phyloP scores from a whole-genome alignment of 768 basidiomycete genomes.

The Mycena metata region DNA sequence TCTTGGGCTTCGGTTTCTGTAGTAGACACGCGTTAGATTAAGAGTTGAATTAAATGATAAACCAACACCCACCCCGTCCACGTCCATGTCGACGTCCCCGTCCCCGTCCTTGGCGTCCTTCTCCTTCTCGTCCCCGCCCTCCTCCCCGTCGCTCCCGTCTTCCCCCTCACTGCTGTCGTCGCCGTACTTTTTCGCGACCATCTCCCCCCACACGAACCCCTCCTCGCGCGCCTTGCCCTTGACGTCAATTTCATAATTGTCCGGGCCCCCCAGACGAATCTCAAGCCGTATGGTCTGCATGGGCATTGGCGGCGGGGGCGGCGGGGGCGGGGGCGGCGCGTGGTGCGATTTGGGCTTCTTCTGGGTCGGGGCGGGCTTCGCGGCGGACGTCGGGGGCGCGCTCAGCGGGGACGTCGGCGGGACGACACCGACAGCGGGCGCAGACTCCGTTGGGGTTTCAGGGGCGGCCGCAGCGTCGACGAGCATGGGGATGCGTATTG shows the following conservation, averaged over 20 bases:
- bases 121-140: conserved; percentile 11
- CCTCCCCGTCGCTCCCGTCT: conserved; percentile 49
- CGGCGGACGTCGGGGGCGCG: conserved; percentile 47
- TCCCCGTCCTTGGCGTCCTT: conserved; percentile 33
- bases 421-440: conserved; percentile 31
- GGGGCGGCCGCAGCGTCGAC: conserved; percentile 29
- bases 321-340: conserved; percentile 71
- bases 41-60: no score
- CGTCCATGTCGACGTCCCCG: conserved; percentile 37
- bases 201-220: conserved; percentile 50
- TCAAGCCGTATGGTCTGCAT: conserved; percentile 77
- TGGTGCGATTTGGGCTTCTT: conserved; percentile 67
- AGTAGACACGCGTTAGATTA: background rate
- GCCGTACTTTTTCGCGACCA: conserved; percentile 29
- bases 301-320: conserved; percentile 63
- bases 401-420: conserved; percentile 49
- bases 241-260: conserved; percentile 82
- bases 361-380: conserved; percentile 43
- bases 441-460: conserved; percentile 6
- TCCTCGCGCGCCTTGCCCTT: conserved; percentile 67
- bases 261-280: conserved; percentile 78
- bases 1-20: conserved; percentile 53
- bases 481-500: conserved; percentile 38
- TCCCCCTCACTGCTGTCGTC: conserved; percentile 68
- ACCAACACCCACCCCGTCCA: conserved; percentile 18